Percentiles rank a stretch among this genome's conserved stretches.
Evolutionary conservation across 176 grass and related monocot genomes (phyloP).

Genomic region (Panicum miliaceum): DNA sequence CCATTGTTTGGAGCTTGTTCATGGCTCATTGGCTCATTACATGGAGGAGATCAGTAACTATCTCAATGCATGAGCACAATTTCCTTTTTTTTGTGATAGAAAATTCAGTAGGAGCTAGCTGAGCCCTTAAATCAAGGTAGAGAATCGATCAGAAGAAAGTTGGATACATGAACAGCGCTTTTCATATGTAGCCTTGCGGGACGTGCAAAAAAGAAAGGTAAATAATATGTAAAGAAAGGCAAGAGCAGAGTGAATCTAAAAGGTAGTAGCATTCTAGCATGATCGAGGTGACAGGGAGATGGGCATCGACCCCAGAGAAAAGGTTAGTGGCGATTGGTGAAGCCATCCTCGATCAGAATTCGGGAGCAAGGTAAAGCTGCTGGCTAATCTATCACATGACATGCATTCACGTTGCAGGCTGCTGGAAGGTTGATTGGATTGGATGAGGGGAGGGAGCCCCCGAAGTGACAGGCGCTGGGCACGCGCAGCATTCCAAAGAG

Average conservation of each 20-base stretch:
- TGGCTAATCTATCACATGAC: conserved; percentile 28
- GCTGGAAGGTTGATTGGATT: conserved; percentile 18
- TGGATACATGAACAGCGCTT: background rate
- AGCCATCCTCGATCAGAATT: conserved; percentile 24
- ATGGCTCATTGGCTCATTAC: background rate
- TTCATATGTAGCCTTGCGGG: background rate
- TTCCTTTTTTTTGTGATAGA: background rate
- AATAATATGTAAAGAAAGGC: background rate
- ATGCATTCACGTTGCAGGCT: conserved; percentile 26
- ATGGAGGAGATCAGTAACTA: background rate
- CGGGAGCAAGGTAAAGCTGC: conserved; percentile 29
- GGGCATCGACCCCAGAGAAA: conserved; percentile 8
- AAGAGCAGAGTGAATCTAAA: conserved; percentile 21
- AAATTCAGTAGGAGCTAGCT: background rate
- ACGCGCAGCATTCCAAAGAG: conserved; percentile 45
- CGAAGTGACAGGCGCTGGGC: conserved; percentile 33
- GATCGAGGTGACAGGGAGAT: conserved; percentile 9
- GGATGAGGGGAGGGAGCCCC: background rate
- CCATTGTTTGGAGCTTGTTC: background rate
- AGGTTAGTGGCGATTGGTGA: conserved; percentile 22
- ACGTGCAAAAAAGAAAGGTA: conserved; percentile 13
- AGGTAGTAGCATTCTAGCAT: conserved; percentile 4
- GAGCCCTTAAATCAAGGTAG: background rate
- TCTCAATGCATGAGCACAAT: background rate
- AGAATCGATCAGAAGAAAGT: background rate